A percentile compares a stretch with the other conserved stretches of the same genome.
Conservation (phyloP, 192 early-diverging fungal genomes). For the Coemansia erecta region DNA sequence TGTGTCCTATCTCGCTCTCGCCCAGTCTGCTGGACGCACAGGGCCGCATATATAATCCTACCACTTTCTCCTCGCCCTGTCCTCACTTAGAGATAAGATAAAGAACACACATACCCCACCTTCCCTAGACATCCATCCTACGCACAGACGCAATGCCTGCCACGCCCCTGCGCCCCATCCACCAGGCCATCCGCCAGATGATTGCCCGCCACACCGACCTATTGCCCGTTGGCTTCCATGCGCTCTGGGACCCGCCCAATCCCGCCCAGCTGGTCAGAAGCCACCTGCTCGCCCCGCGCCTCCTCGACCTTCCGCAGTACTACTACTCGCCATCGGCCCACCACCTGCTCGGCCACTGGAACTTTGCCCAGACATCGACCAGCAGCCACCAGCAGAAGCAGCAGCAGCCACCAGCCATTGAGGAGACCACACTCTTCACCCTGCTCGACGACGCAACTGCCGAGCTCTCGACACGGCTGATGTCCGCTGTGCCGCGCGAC, state of each 20-base stretch:
- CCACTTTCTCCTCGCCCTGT: too few species aligned
- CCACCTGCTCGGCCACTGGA: conserved; percentile 20
- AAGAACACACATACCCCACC: neutral
- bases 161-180: conserved; percentile 2
- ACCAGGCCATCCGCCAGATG: conserved; percentile 10
- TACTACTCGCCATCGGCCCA: conserved; percentile 15
- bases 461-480: conserved; percentile 19
- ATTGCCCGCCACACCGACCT: conserved; percentile 12
- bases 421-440: conserved; percentile 19
- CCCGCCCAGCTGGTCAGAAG: conserved; percentile 11
- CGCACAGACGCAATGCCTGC: neutral
- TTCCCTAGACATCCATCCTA: neutral
- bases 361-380: neutral
- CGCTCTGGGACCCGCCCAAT: conserved; percentile 13
- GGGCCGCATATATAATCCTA: too few species aligned
- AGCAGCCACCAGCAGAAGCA: conserved; percentile 15
- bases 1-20: too few species aligned
- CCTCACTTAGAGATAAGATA: too few species aligned
- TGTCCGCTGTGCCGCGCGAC: neutral
- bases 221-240: conserved; percentile 16
- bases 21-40: too few species aligned
- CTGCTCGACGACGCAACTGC: conserved; percentile 29
- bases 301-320: conserved; percentile 11
- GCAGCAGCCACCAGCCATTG: neutral
- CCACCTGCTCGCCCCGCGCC: conserved; percentile 4